Conservation (phyloP, 148 eudicot genomes). For the Beta vulgaris region DNA sequence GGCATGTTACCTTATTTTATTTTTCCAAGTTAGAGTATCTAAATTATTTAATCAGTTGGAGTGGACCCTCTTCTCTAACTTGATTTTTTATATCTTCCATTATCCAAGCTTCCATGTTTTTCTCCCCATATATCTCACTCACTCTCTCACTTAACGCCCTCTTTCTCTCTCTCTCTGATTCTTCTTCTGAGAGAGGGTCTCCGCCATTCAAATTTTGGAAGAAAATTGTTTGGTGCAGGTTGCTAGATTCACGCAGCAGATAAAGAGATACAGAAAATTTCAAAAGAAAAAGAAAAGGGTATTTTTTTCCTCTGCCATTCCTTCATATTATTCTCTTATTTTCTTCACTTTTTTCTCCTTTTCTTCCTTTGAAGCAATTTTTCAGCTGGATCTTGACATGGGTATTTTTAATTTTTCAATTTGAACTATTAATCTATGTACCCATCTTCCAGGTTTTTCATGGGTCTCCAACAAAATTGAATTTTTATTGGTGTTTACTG, state of each 20-base stretch:
- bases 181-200: background rate
- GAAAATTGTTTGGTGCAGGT: constrained; percentile 1
- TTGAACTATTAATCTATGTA: background rate
- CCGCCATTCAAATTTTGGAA: constrained; percentile 18
- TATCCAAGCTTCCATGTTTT: background rate
- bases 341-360: background rate
- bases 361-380: constrained; percentile 10
- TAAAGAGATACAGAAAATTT: constrained; percentile 7
- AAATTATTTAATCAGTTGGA: no score
- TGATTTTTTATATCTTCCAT: background rate
- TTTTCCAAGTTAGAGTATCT: no score
- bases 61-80: background rate
- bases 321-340: background rate
- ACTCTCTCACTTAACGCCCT: constrained; percentile 3
- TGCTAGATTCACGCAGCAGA: constrained; percentile 1
- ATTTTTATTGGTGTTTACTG: constrained; percentile 9
- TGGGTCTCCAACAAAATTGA: constrained; percentile 17
- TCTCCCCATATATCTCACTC: background rate
- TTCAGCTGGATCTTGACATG: constrained; percentile 16
- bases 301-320: constrained; percentile 4
- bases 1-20: no score
- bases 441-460: background rate
- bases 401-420: background rate
- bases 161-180: constrained; percentile 7
- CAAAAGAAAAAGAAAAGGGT: constrained; percentile 15